Percentiles rank a stretch among this genome's conserved stretches.
phyloP scores from a whole-genome alignment of 257 asterid genomes.

The Solanum microdontum region DNA sequence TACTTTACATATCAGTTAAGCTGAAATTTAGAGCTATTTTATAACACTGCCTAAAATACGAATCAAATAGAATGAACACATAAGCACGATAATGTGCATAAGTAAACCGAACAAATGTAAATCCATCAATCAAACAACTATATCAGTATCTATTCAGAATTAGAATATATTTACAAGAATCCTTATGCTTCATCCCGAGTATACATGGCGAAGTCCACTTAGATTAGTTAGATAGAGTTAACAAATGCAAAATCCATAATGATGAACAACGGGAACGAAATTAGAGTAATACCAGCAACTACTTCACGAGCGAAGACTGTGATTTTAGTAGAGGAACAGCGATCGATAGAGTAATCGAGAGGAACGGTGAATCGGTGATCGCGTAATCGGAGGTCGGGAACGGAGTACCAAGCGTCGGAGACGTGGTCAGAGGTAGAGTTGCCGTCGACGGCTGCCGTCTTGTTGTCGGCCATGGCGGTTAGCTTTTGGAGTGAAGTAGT shows the following conservation, averaged over 20 bases:
- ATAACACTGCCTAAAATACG: background rate
- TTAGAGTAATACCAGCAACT: conserved; percentile 42
- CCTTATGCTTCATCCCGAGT: background rate
- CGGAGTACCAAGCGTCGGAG: conserved; percentile 59
- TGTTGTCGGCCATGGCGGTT: conserved; percentile 25
- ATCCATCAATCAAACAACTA: background rate
- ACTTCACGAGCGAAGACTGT: conserved; percentile 80
- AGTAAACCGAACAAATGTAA: background rate
- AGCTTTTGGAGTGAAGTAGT: conserved; percentile 17
- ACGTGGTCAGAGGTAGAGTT: conserved; percentile 22
- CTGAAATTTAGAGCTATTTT: background rate
- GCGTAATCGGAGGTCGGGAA: conserved; percentile 83
- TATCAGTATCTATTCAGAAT: background rate
- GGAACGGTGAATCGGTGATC: conserved; percentile 83
- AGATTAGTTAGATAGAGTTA: background rate
- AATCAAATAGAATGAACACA: background rate
- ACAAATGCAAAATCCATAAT: background rate
- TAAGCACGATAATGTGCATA: background rate
- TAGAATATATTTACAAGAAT: background rate
- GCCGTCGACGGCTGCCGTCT: background rate
- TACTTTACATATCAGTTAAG: background rate
- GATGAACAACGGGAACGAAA: background rate
- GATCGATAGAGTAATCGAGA: conserved; percentile 45
- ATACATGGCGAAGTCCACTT: background rate
- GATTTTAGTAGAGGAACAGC: conserved; percentile 32